These are phyloP conservation scores for Biscogniauxia mediterranea DNA, from an alignment of 2,329 filamentous ascomycete genomes.

Conservation along the genomic window DNA sequence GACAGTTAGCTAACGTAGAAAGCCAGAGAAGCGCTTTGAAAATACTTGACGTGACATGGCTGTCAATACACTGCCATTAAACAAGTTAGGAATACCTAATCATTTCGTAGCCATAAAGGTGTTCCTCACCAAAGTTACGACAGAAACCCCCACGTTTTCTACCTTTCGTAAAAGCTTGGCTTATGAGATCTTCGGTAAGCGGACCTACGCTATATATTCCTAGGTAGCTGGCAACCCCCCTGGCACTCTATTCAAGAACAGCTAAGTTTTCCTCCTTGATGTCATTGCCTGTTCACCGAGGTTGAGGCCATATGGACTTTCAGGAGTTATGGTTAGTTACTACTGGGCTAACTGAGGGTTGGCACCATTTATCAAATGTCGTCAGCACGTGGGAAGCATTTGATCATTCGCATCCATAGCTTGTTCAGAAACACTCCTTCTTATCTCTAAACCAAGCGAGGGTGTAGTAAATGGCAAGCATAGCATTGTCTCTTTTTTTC, in stretches of 20 bases:
- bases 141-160: constrained; percentile 17
- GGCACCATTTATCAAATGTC: background rate
- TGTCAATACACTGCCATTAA: background rate
- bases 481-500: background rate
- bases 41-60: background rate
- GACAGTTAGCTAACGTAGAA: background rate
- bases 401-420: background rate
- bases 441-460: background rate
- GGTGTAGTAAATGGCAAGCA: background rate
- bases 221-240: constrained; percentile 5
- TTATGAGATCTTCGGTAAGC: constrained; percentile 18
- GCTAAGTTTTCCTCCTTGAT: background rate
- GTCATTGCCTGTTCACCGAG: constrained; percentile 11
- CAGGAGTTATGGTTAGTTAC: background rate
- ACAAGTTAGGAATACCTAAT: background rate
- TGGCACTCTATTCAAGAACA: constrained; percentile 10
- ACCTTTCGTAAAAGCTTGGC: constrained; percentile 15
- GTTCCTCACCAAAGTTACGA: constrained; percentile 3
- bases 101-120: background rate
- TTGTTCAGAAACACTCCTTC: background rate
- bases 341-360: background rate
- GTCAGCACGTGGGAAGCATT: background rate
- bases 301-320: constrained; percentile 2
- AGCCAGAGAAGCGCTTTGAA: background rate
- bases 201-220: constrained; percentile 4